Base-by-base conservation (phyloP, 1,284 basidiomycete genomes). In the Marasmius oreades region DNA sequence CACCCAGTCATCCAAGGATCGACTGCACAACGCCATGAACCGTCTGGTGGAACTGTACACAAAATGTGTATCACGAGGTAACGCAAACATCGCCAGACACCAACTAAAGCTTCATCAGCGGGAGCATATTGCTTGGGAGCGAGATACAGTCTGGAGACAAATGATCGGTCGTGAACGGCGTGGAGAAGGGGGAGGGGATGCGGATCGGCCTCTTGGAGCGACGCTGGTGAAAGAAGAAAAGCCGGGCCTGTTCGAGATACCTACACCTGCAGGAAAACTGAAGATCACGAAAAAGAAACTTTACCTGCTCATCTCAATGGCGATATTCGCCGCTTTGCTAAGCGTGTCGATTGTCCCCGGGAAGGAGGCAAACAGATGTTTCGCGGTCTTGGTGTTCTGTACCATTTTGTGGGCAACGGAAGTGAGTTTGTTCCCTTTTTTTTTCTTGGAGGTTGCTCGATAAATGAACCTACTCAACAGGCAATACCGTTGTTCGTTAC, bases 401-500 rank as follows among this genome's bases (percentile, higher is more conserved):
- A 98, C 95, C 7, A 82, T 98, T 42, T 75, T 98, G 52, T 99
- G 96, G 97, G 95, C 95, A 10, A 92, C 94, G 8, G 96, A 99
- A 83, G 92, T 91, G 61, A 58, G 78, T 69, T 11, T n/a, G n/a
- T n/a, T n/a, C n/a, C n/a, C n/a, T n/a, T 54, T 58, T 53, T 48
- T 51, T 42, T 20, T 50, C 16, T 20, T 34, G 31, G 5, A 23
- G 23, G 22, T 51, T 31, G 31, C 43, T 48, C 7, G 11, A 18
- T 51, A 18, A 33, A 5, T 4, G n/a, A n/a, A n/a, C n/a, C n/a
- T 28, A 16, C 53, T 24, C 28, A 28, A 42, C 64, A 93, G 90
- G 95, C 95, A 20, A 95, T 99, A 53, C 95, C 96, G 2, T 80
- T 99, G 2, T 99, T 99, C 65, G 95, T 97, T 23, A 99, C 97